Percentiles rank a stretch among this genome's conserved stretches.
These are phyloP conservation scores for Apiotrichum domesticum DNA, from an alignment of 1,284 basidiomycete species.

Conservation along the genomic window DNA sequence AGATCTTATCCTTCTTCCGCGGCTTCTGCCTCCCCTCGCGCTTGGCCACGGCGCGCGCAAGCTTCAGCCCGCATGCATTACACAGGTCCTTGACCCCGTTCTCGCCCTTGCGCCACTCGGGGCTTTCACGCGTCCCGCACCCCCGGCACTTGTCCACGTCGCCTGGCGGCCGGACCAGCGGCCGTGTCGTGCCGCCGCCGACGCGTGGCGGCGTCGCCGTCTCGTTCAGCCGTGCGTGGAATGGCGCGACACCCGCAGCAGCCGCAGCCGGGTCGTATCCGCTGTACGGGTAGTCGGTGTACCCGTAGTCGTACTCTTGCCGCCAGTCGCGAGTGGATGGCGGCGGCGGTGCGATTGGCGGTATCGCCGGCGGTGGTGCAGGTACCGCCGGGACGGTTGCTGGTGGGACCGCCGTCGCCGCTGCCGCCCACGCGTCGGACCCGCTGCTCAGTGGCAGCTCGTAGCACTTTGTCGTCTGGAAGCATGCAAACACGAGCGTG, in stretches of 20 bases:
- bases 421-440: neutral
- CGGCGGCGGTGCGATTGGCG: neutral
- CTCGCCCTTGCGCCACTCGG: slow-evolving; percentile 83
- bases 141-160: slow-evolving; percentile 71
- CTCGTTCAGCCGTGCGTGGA: neutral
- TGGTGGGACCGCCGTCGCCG: neutral
- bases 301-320: neutral
- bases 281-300: neutral
- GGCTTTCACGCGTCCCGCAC: slow-evolving; percentile 75
- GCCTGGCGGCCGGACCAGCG: slow-evolving; percentile 54
- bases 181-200: slow-evolving; percentile 15
- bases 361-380: neutral
- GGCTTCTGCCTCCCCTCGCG: slow-evolving; percentile 45
- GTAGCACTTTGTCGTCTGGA: slow-evolving; percentile 56
- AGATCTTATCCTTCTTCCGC: slow-evolving; percentile 35
- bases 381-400: neutral
- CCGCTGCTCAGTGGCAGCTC: slow-evolving; percentile 2
- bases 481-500: slow-evolving; percentile 52
- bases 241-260: neutral
- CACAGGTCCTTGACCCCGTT: slow-evolving; percentile 86
- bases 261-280: slow-evolving; percentile 2
- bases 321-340: neutral
- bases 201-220: slow-evolving; percentile 5
- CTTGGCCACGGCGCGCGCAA: slow-evolving; percentile 44
- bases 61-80: slow-evolving; percentile 63